Percentiles rank a stretch among this genome's conserved stretches.
These are phyloP conservation scores for Russula emetica DNA, from an alignment of 768 basidiomycete species.

Conservation along the genomic window DNA sequence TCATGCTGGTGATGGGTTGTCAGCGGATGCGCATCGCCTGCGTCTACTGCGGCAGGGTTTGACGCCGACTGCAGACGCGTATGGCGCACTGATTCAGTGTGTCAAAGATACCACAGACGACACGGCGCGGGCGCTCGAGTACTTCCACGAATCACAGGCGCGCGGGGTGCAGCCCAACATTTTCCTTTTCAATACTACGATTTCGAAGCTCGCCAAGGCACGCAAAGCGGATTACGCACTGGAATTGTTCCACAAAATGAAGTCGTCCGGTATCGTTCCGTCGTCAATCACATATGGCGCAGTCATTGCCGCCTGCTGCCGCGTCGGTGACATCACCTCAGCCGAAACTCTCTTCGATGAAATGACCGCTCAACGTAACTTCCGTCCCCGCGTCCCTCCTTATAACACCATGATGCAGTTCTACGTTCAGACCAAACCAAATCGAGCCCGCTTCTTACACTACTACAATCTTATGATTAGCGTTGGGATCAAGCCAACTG, in stretches of 20 bases:
- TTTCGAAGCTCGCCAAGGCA: conserved; percentile 91
- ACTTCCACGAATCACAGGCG: conserved; percentile 74
- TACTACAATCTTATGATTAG: conserved; percentile 65
- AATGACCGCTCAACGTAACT: conserved; percentile 69
- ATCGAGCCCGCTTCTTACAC: conserved; percentile 67
- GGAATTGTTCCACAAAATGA: conserved; percentile 86
- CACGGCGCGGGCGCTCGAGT: conserved; percentile 75
- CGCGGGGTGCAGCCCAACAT: conserved; percentile 71
- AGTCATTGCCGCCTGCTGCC: conserved; percentile 87
- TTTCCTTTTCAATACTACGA: conserved; percentile 95
- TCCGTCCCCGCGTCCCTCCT: conserved; percentile 87
- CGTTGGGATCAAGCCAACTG: conserved; percentile 66
- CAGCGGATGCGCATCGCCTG: conserved; percentile 74
- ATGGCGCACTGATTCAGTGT: conserved; percentile 81
- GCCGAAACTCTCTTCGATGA: conserved; percentile 83
- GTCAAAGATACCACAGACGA: conserved; percentile 97
- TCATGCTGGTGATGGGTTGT: conserved; percentile 72
- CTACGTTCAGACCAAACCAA: conserved; percentile 86
- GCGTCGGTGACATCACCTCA: conserved; percentile 80
- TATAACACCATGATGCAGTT: conserved; percentile 99
- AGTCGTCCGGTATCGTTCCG: conserved; percentile 53
- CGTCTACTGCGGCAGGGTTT: conserved; percentile 74
- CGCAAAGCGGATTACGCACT: conserved; percentile 89
- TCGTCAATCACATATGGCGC: conserved; percentile 93
- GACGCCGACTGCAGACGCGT: conserved; percentile 83